Conservation (phyloP, 495 filamentous ascomycete species). For the Zalerion maritima region DNA sequence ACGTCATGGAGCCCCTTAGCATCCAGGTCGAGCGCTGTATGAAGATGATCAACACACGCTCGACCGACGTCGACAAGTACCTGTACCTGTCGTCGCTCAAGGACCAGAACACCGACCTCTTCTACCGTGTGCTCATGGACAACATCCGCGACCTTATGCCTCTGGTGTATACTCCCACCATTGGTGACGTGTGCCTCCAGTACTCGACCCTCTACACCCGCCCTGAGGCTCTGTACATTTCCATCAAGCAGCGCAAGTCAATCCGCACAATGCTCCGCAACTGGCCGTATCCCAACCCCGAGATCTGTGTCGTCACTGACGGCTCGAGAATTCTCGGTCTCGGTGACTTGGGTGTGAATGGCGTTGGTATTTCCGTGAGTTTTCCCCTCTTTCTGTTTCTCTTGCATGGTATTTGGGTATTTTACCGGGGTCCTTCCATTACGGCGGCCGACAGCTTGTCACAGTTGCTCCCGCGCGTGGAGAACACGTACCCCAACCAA, state of each 20-base stretch:
- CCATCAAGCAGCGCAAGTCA: constrained; percentile 75
- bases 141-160: constrained; percentile 87
- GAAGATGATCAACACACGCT: constrained; percentile 57
- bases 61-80: constrained; percentile 81
- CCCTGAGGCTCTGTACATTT: constrained; percentile 88
- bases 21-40: constrained; percentile 40
- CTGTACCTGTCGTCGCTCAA: constrained; percentile 82
- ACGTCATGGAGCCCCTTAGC: constrained; percentile 37
- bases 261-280: constrained; percentile 72
- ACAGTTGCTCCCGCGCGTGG: too few relatives aligned
- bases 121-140: constrained; percentile 84
- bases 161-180: constrained; percentile 92
- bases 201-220: constrained; percentile 95
- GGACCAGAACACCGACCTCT: constrained; percentile 80
- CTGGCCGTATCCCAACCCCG: constrained; percentile 75
- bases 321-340: constrained; percentile 92
- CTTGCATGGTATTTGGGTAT: too few relatives aligned
- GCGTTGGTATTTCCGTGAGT: constrained; percentile 93
- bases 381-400: constrained; percentile 2
- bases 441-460: too few relatives aligned
- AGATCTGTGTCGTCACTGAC: constrained; percentile 95
- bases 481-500: too few relatives aligned
- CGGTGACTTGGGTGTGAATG: constrained; percentile 91
- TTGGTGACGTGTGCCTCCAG: constrained; percentile 88
- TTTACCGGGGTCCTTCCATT: too few relatives aligned